Percentiles rank a stretch among this genome's conserved stretches.
Conservation (phyloP, 768 basidiomycete species). For the Sarcomyxa edulis region DNA sequence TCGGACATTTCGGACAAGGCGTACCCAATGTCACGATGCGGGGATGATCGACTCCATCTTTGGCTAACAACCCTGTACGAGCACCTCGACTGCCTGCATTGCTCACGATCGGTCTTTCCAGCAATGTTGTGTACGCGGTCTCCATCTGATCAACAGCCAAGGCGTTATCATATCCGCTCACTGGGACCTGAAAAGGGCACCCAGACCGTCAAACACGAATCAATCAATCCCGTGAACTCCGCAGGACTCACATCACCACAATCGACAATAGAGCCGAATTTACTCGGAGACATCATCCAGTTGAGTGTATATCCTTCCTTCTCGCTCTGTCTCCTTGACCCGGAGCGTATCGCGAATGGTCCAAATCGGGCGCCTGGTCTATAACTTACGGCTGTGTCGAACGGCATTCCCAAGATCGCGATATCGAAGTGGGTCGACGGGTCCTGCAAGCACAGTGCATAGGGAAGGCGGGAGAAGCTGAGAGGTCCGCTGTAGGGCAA, state of each 20-base stretch:
- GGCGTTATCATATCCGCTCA: constrained; percentile 51
- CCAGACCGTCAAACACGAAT: background rate
- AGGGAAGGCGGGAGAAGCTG: constrained; percentile 63
- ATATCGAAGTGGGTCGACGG: constrained; percentile 43
- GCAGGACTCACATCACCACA: constrained; percentile 56
- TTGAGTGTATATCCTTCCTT: constrained; percentile 47
- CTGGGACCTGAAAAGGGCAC: constrained; percentile 12
- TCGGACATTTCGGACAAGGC: no score
- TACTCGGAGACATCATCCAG: constrained; percentile 50
- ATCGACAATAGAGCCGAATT: constrained; percentile 44
- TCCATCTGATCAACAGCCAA: constrained; percentile 66
- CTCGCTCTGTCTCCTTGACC: constrained; percentile 41
- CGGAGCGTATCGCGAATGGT: constrained; percentile 58
- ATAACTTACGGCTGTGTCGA: constrained; percentile 47
- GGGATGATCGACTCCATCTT: constrained; percentile 53
- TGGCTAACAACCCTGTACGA: constrained; percentile 27
- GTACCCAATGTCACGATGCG: constrained; percentile 55
- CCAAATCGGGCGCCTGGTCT: constrained; percentile 58
- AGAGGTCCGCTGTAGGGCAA: constrained; percentile 12
- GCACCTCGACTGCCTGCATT: constrained; percentile 1
- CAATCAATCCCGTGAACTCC: background rate
- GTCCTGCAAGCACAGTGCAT: constrained; percentile 48
- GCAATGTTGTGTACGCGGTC: constrained; percentile 57
- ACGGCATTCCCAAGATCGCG: constrained; percentile 60
- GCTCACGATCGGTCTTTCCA: constrained; percentile 35